Base-by-base conservation (phyloP, 2,329 filamentous ascomycete genomes). In the Rhinocladiella similis region DNA sequence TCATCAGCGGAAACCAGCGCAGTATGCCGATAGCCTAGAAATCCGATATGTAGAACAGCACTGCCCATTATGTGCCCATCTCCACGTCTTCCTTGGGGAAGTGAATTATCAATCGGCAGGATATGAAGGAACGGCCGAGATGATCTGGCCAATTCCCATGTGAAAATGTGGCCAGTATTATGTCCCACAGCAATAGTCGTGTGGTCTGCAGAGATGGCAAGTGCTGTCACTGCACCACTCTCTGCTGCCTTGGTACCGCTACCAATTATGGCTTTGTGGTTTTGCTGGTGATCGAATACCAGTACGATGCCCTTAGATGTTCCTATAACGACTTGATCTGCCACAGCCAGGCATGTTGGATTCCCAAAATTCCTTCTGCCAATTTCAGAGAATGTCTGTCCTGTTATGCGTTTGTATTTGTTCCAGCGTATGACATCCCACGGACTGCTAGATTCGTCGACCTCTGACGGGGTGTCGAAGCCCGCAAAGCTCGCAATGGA, bases 391-490 rank as follows among this genome's bases (percentile, higher is more conserved):
- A 97, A 97, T 3, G 90, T 86, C 71, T 97, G 91, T 0, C 84
- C 85, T 20, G 91, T 91, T 60, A 99, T 84, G 71, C 95, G 97
- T 68, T 87, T 90, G 55, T 99, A 76, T 69, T 89, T 94, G 1
- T 91, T 97, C 95, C 95, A 99, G 68, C 92, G 83, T 57, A 99
- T 89, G 52, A 97, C 91, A 68, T 99, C 94, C 95, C 94, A 99
- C 1, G 94, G 94, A 4, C 90, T 85, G 53, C 90, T 86, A 2
- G 85, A 81, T 1, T 86, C 84, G 62, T 93, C 89, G 19, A 81
- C 78, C 47, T 89, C 88, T 50, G 80, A 77, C 16, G 65, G 77
- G 35, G 76, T 75, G 13, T 81, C 69, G 3, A 86, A 68, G 10
- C 89, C 38, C 2, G 6, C 73, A 63, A 90, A 85, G 65, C 90